Evolutionary conservation across 2,329 filamentous ascomycete genomes (phyloP).

Genomic region (Cordyceps cateniannulata): DNA sequence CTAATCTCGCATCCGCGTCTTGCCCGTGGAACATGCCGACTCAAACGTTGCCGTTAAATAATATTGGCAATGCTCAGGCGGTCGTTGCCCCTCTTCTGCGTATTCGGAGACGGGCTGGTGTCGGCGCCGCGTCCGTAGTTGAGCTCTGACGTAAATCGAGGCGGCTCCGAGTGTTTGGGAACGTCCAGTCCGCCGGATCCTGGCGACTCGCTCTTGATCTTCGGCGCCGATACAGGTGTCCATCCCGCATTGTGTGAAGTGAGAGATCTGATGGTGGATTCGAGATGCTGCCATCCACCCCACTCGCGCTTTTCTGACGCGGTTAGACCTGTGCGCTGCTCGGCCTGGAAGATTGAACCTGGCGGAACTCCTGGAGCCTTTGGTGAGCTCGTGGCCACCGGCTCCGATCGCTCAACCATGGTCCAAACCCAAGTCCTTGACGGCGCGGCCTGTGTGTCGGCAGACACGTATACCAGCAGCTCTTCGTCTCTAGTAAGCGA

Average conservation of each 20-base stretch:
- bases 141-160: constrained; percentile 10
- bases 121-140: constrained; percentile 20
- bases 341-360: constrained; percentile 37
- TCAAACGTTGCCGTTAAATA: constrained; percentile 26
- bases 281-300: constrained; percentile 74
- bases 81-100: constrained; percentile 22
- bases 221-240: constrained; percentile 25
- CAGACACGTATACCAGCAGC: constrained; percentile 77
- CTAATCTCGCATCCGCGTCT: background rate
- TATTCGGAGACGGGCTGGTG: constrained; percentile 23
- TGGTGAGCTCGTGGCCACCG: constrained; percentile 16
- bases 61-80: constrained; percentile 40
- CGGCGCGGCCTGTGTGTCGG: constrained; percentile 74
- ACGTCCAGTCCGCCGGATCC: constrained; percentile 21
- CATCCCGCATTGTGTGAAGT: constrained; percentile 28
- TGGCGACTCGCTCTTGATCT: constrained; percentile 30
- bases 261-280: constrained; percentile 38
- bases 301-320: constrained; percentile 59
- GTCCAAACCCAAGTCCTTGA: constrained; percentile 82
- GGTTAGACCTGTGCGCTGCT: constrained; percentile 44
- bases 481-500: constrained; percentile 65
- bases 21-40: background rate
- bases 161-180: constrained; percentile 12
- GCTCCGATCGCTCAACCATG: constrained; percentile 43
- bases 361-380: constrained; percentile 21